Evolutionary conservation across 352 stramenopile genomes (phyloP).

Genomic region (Pythium brachiatum): DNA sequence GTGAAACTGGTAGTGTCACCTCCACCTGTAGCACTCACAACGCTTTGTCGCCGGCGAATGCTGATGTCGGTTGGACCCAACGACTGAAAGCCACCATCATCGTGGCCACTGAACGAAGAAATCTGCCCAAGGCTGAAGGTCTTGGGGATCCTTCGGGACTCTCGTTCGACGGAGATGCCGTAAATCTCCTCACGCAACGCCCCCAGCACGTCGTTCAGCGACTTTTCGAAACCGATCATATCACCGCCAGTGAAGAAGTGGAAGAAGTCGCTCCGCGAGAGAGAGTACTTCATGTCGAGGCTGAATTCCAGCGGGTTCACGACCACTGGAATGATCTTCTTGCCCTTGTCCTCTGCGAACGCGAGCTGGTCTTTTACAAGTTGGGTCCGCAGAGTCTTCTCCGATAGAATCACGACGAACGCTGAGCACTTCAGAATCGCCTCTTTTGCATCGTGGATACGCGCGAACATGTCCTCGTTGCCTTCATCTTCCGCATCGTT

Average conservation of each 20-base stretch:
- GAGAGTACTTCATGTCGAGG: conserved; percentile 78
- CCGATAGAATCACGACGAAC: conserved; percentile 70
- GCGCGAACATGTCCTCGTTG: conserved; percentile 58
- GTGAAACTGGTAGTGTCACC: conserved; percentile 17
- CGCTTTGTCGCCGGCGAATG: conserved; percentile 19
- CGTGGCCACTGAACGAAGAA: conserved; percentile 16
- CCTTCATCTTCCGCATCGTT: not conserved
- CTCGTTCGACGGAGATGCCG: conserved; percentile 44
- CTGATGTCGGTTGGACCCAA: conserved; percentile 22
- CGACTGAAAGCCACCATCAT: not conserved
- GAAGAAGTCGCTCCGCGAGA: conserved; percentile 74
- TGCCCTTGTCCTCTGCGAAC: conserved; percentile 84
- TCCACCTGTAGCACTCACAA: conserved; percentile 2
- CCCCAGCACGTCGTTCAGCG: conserved; percentile 50
- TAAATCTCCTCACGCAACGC: conserved; percentile 67
- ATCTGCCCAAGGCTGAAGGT: conserved; percentile 25
- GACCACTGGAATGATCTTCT: conserved; percentile 74
- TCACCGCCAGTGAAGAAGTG: conserved; percentile 80
- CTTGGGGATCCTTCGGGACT: conserved; percentile 18
- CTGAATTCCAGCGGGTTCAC: conserved; percentile 63
- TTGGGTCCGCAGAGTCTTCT: conserved; percentile 71
- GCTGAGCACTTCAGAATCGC: conserved; percentile 80
- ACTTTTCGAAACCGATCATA: conserved; percentile 74
- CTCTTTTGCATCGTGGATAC: conserved; percentile 80
- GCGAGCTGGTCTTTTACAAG: conserved; percentile 76